Evolutionary conservation across 768 basidiomycete genomes (phyloP).

Genomic region (Lactarius indigo): DNA sequence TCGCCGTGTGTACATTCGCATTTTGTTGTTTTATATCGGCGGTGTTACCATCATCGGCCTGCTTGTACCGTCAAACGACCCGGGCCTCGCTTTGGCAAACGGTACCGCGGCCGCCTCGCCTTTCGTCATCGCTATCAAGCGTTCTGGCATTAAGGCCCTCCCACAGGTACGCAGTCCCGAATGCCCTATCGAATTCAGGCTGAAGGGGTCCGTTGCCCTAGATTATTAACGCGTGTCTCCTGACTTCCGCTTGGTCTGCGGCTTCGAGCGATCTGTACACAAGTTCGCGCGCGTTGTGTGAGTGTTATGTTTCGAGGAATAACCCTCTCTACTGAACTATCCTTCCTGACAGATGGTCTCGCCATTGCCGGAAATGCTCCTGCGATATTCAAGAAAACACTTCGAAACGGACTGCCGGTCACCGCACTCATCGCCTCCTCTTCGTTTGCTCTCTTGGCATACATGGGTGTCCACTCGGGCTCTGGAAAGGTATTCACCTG

Average conservation of each 20-base stretch:
- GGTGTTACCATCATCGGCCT: conserved; percentile 78
- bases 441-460: conserved; percentile 67
- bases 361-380: conserved; percentile 81
- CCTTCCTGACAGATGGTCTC: conserved; percentile 60
- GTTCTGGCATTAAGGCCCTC: conserved; percentile 80
- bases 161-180: conserved; percentile 58
- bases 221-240: conserved; percentile 78
- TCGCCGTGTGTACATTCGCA: conserved; percentile 65
- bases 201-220: conserved; percentile 27
- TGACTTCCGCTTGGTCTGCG: conserved; percentile 92
- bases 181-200: neutral
- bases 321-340: conserved; percentile 4
- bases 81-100: conserved; percentile 45
- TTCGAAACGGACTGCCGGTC: conserved; percentile 72
- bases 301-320: conserved; percentile 30
- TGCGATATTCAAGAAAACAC: conserved; percentile 65
- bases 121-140: conserved; percentile 86
- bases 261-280: conserved; percentile 89
- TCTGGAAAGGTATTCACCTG: conserved; percentile 75
- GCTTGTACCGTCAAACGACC: conserved; percentile 71
- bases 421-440: conserved; percentile 67
- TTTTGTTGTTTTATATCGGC: conserved; percentile 67
- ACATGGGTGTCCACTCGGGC: conserved; percentile 68
- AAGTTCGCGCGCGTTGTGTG: conserved; percentile 81
- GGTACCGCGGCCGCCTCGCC: conserved; percentile 75